These are phyloP conservation scores for Triangularia verruculosa DNA, from an alignment of 2,329 filamentous ascomycete species.

Conservation along the genomic window DNA sequence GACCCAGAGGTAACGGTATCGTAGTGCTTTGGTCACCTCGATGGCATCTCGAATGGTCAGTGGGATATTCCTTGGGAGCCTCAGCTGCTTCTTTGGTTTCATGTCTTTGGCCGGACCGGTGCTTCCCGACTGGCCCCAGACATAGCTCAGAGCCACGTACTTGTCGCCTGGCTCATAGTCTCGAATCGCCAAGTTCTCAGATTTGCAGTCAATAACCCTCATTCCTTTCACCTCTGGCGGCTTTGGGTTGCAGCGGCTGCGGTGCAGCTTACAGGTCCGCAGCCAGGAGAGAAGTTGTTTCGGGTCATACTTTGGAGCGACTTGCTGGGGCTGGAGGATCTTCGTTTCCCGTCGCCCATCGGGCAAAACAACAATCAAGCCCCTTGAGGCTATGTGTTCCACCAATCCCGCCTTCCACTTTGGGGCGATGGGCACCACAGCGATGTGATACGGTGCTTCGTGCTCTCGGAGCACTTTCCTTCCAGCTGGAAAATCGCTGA, in stretches of 20 bases:
- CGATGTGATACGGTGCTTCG: constrained; percentile 12
- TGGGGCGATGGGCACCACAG: constrained; percentile 13
- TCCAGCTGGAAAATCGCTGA: constrained; percentile 9
- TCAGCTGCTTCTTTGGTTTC: not conserved
- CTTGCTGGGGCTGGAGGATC: constrained; percentile 9
- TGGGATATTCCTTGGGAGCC: not conserved
- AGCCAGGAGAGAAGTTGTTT: constrained; percentile 6
- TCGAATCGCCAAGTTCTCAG: constrained; percentile 3
- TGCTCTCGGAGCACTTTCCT: constrained; percentile 9
- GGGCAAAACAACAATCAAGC: constrained; percentile 12
- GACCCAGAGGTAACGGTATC: constrained; percentile 31
- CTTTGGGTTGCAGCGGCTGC: constrained; percentile 10
- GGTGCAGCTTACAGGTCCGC: constrained; percentile 3
- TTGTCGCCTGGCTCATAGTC: constrained; percentile 1
- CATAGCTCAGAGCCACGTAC: constrained; percentile 9
- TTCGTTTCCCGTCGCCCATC: constrained; percentile 8
- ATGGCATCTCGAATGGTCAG: constrained; percentile 27
- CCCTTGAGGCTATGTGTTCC: constrained; percentile 8
- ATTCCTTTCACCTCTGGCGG: constrained; percentile 12
- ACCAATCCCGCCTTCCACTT: constrained; percentile 5
- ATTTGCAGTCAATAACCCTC: constrained; percentile 12
- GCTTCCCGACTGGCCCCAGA: too few species aligned
- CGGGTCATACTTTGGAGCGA: constrained; percentile 2
- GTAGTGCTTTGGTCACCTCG: constrained; percentile 20
- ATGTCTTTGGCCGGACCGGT: not conserved